A percentile compares a stretch with the other conserved stretches of the same genome.
Evolutionary conservation across 441 rosid genomes (phyloP).

Genomic region (Gossypium lobatum): DNA sequence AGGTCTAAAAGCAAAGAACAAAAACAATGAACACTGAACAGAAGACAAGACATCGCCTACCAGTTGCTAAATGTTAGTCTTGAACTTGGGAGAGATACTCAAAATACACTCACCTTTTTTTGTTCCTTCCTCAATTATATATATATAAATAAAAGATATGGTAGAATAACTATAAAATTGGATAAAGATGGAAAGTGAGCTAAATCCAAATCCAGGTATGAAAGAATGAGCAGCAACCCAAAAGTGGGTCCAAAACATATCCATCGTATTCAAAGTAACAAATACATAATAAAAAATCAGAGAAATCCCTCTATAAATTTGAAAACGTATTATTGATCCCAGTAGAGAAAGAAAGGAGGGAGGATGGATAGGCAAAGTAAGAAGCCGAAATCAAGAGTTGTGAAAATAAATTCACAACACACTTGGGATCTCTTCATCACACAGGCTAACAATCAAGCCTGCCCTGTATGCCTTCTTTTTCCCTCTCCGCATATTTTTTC

Average conservation of each 20-base stretch:
- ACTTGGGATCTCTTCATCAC: slow-evolving; percentile 38
- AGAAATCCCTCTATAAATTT: slow-evolving; percentile 1
- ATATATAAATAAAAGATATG: no score
- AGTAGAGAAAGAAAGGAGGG: neutral
- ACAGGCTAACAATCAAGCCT: slow-evolving; percentile 27
- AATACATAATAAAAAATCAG: neutral
- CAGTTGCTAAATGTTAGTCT: no score
- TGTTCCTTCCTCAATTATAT: no score
- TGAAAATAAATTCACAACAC: slow-evolving; percentile 31
- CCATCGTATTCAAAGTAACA: neutral
- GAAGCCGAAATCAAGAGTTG: slow-evolving; percentile 28
- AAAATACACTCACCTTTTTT: no score
- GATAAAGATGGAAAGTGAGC: no score
- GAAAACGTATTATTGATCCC: neutral
- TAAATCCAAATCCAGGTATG: neutral
- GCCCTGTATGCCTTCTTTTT: slow-evolving; percentile 29
- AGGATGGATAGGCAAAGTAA: slow-evolving; percentile 9
- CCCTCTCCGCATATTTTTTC: neutral
- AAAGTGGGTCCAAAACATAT: neutral
- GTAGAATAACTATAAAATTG: no score
- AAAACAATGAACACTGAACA: no score
- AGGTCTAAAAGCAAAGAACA: no score
- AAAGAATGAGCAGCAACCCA: neutral
- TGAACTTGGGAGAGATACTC: no score
- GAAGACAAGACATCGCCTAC: no score